Base-by-base conservation (phyloP, 2,329 filamentous ascomycete species). In the Blastomyces emzantsi region DNA sequence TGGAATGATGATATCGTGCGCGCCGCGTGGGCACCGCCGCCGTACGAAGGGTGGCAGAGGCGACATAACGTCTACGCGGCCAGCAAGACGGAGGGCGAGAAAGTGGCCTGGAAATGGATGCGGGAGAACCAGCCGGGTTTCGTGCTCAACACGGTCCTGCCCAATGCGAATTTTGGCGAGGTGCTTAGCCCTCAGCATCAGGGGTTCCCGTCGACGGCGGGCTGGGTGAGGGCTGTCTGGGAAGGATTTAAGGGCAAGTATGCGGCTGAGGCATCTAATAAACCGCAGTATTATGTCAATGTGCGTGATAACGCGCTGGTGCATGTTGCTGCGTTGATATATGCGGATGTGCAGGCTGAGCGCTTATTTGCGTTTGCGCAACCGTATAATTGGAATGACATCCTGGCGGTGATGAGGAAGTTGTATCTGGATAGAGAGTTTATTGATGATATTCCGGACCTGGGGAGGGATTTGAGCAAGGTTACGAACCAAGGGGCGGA, bases 351-450 rank as follows among this genome's bases (percentile, higher is more conserved):
- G 0, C 65, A 72, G 1, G 75, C 76, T 0, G 79, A 86, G 67
- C 78, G 85, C 1, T 70, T 87, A 9, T 84, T 85, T 68, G 84
- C 74, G 0, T 83, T 81, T 61, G 82, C 80, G 0, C 73, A 76
- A 1, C 77, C 76, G 0, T 81, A 76, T 63, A 82, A 74, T 56
- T 82, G 77, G 71, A 80, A 82, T 25, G 68, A 77, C 1, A 67
- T 75, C 2, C 66, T 82, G 11, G 67, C 64, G 0, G 70, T 77
- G 11, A 69, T 79, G 51, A 70, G 74, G 36, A 73, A 75, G 54
- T 36, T 76, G 2, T 74, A 74, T 56, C 81, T 81, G 0, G 70
- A 76, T 2, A 75, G 73, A 58, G 67, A 66, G 19, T 76, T 81
- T 61, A 63, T 69, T 6, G 64, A 71, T 28, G 68, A 71, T 60